phyloP scores from a whole-genome alignment of 2,329 filamentous ascomycete genomes.

The Emergomyces africanus region DNA sequence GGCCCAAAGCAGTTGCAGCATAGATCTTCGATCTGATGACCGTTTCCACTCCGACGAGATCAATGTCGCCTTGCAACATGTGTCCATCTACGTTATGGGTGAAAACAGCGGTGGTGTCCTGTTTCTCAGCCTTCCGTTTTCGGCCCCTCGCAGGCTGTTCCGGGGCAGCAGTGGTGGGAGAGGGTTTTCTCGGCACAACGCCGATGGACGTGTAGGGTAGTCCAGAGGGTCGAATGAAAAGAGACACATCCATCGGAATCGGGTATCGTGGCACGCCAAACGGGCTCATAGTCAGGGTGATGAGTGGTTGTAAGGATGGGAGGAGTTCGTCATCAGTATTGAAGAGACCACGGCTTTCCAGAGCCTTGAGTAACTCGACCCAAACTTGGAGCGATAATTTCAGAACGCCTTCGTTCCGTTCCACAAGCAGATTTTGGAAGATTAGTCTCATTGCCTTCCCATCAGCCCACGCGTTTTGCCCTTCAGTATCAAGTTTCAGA shows the following conservation, averaged over 20 bases:
- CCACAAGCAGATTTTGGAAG: constrained; percentile 91
- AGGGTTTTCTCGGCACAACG: constrained; percentile 23
- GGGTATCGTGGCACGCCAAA: constrained; percentile 86
- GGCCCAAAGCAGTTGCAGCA: constrained; percentile 73
- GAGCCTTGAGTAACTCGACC: constrained; percentile 58
- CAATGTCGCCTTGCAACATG: constrained; percentile 95
- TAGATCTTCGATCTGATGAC: constrained; percentile 83
- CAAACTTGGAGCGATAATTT: constrained; percentile 78
- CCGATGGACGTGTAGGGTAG: constrained; percentile 53
- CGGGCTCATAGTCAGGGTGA: constrained; percentile 75
- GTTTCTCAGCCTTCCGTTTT: constrained; percentile 73
- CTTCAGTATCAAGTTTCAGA: constrained; percentile 67
- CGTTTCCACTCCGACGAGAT: constrained; percentile 79
- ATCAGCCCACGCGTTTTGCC: constrained; percentile 80
- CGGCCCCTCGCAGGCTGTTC: constrained; percentile 53
- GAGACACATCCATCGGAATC: constrained; percentile 75
- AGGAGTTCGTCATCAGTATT: constrained; percentile 61
- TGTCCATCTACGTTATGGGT: constrained; percentile 94
- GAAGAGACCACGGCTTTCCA: constrained; percentile 48
- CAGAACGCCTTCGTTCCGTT: constrained; percentile 73
- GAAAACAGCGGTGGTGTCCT: constrained; percentile 54
- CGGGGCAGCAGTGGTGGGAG: constrained; percentile 30
- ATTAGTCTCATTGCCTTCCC: constrained; percentile 77
- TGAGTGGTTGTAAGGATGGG: constrained; percentile 63
- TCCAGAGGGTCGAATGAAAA: constrained; percentile 91